A percentile compares a stretch with the other conserved stretches of the same genome.
Conservation (phyloP, 176 grass and related monocot genomes). For the Hordeum vulgare region DNA sequence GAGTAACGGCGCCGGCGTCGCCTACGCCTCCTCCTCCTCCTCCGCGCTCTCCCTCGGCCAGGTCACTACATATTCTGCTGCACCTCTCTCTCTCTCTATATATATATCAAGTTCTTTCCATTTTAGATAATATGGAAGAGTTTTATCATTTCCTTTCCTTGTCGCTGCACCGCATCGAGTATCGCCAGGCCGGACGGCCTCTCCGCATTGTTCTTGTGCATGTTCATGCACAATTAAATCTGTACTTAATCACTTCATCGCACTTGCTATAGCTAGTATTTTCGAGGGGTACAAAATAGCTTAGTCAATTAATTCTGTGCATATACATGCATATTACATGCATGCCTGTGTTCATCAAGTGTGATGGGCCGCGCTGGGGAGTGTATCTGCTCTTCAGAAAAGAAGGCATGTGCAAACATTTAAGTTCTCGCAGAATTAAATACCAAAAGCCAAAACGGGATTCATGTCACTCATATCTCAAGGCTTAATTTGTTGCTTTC, state of each 20-base stretch:
- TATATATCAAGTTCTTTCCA: background rate
- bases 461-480: background rate
- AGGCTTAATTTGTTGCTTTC: constrained; percentile 12
- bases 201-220: background rate
- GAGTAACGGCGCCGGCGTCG: constrained; percentile 29
- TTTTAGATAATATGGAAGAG: background rate
- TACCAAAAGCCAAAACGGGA: constrained; percentile 27
- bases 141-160: background rate
- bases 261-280: background rate
- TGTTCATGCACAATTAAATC: background rate
- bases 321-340: background rate
- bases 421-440: constrained; percentile 15
- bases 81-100: background rate
- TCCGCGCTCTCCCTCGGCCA: constrained; percentile 69
- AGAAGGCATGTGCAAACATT: background rate
- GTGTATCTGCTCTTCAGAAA: background rate
- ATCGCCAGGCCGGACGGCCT: no score
- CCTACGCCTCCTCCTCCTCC: constrained; percentile 49
- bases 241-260: background rate
- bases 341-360: background rate
- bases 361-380: background rate
- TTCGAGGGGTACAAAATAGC: background rate
- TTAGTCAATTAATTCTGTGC: background rate
- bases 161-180: background rate
- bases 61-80: constrained; percentile 9